Evolutionary conservation across 208 protist genomes (phyloP), one percentile per base, ranked within the genome.

Genomic region (Crithidia sp.): DNA sequence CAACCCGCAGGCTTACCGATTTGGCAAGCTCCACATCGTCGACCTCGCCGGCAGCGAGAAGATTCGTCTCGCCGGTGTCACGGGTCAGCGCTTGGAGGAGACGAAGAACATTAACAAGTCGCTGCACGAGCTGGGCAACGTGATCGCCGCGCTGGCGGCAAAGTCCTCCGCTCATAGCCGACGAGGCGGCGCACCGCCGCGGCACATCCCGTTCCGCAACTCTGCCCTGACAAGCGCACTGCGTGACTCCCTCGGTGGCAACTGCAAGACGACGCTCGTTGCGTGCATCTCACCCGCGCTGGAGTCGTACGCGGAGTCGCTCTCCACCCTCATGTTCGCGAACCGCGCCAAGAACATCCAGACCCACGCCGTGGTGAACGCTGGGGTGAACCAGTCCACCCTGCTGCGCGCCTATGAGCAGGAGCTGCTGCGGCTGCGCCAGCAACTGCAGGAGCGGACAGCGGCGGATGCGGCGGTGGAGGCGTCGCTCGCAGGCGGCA

Each of bases 161-260:
- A 95, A 78, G 83, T 84, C 74, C 74, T 81, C 68, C 75, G 81
- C 14, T 59, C 79, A 49, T 83, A 91, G 92, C 52, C 50, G 88
- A 77, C 53, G 67, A 76, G 57, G 87, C 79, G 56, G 67, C 80
- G 56, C 74, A 16, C 61, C 54, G 13, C 61, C n/a, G 37, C 47
- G 63, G 44, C 97, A 99, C 83, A 79, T 98, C 13, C 98, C 98
- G 13, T 99, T 96, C 80, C 93, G 96, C 53, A 96, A 98, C 84
- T 98, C 89, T n/a, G 97, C 97, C 78, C 91, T 99, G 77, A 99
- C 98, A 6, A 93, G 97, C 82, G 86, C 98, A 28, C 87, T 99
- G 54, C 92, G 93, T 2, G 93, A 98, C 66, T 94, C 89, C 54
- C 82, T 97, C 7, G 94, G 94, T 37, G 98, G 98, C 37, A 99